Evolutionary conservation across 768 basidiomycete species (phyloP), one percentile per base, ranked within the genome.

Genomic region (Leucosporidium creatinivorum): DNA sequence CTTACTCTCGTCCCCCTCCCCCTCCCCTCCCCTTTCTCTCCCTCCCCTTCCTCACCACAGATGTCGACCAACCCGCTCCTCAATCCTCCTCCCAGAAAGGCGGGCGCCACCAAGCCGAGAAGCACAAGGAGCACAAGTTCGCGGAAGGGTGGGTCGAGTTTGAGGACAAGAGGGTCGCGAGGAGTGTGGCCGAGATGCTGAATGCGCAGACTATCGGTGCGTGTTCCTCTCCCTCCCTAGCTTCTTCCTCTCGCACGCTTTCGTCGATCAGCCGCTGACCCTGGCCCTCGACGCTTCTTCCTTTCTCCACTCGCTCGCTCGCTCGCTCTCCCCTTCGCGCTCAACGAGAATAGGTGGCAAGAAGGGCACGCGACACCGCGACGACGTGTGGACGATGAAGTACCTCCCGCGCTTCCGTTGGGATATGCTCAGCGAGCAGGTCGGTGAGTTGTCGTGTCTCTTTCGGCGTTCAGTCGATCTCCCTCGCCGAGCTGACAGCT

Each of bases 321-420:
- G 8, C 9, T 1, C 33, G 51, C 23, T 44, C 26, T 13, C 23
- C n/a, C n/a, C n/a, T n/a, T 36, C 49, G 39, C 66, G 67, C 56
- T 63, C 47, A 44, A 26, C 25, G 56, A 6, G 50, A 26, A 44
- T 47, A 73, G 68, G 70, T 26, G 92, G 91, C 3, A 93, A 91
- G 81, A 92, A 91, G 77, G 87, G 88, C 8, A 83, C 85, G 3
- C 82, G 91, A 66, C 97, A 91, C 90, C 82, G 91, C 76, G 94
- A 98, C 76, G 96, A 99, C 72, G 86, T 99, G 12, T 99, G 96
- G 96, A 97, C 96, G 65, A 94, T 98, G 92, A 94, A 94, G 77
- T 99, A 99, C 77, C 81, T 99, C 2, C 93, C 93, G 13, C 89
- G 86, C 75, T 99, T 98, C 83, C 96, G 93, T 75, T 99, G 96